Conservation (phyloP, 2,329 filamentous ascomycete species). For the Sclerotinia spermophila region DNA sequence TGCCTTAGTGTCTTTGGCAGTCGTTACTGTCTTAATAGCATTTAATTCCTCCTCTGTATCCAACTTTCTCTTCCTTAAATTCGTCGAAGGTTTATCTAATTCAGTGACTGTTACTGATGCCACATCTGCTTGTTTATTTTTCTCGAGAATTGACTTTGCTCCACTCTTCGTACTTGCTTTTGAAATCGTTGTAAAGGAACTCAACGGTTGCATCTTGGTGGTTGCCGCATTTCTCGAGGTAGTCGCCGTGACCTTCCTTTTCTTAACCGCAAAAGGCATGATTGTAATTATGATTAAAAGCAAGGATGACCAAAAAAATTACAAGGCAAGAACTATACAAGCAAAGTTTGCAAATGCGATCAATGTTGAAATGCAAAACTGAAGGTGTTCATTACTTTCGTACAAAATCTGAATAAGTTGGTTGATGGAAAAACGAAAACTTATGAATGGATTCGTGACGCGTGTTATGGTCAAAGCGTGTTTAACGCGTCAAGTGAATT, state of each 20-base stretch:
- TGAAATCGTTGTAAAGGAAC: constrained; percentile 43
- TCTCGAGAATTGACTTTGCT: constrained; percentile 36
- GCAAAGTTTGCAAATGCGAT: background rate
- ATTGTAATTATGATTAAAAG: constrained; percentile 26
- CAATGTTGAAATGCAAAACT: constrained; percentile 22
- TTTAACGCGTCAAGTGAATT: constrained; percentile 34
- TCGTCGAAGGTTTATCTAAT: constrained; percentile 33
- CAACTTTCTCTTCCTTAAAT: constrained; percentile 37
- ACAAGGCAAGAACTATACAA: constrained; percentile 12
- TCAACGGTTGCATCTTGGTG: constrained; percentile 36
- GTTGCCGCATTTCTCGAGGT: constrained; percentile 22
- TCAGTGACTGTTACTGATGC: constrained; percentile 39
- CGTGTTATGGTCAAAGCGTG: constrained; percentile 20
- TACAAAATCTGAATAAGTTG: constrained; percentile 7
- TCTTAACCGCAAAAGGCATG: constrained; percentile 35
- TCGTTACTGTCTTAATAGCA: constrained; percentile 18
- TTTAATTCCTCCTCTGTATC: constrained; percentile 24
- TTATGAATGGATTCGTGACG: constrained; percentile 25
- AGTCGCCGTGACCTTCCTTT: constrained; percentile 31
- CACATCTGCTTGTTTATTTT: constrained; percentile 32
- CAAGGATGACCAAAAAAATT: constrained; percentile 1
- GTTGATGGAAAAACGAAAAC: constrained; percentile 15
- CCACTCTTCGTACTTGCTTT: constrained; percentile 40
- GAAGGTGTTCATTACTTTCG: constrained; percentile 19
- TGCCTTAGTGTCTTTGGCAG: constrained; percentile 22